phyloP scores from a whole-genome alignment of 306 rosid genomes.

The Begonia fuchsioides region DNA sequence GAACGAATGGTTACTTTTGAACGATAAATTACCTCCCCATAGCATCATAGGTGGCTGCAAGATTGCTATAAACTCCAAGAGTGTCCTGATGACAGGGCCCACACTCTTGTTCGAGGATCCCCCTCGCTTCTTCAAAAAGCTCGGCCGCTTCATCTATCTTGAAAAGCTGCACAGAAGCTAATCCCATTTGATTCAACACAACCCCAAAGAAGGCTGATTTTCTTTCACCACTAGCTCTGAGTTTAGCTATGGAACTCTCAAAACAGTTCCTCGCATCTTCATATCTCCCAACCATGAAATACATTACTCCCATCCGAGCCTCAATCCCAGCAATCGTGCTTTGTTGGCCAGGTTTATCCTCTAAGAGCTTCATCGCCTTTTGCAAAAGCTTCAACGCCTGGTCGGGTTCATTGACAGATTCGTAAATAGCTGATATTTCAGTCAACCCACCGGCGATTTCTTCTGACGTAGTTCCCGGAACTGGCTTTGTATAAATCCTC shows the following conservation, averaged over 20 bases:
- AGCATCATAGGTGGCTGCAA: conserved; percentile 98
- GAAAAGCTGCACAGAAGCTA: conserved; percentile 90
- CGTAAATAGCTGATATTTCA: conserved; percentile 85
- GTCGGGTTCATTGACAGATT: conserved; percentile 90
- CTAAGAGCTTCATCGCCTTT: conserved; percentile 79
- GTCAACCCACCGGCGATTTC: conserved; percentile 87
- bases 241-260: conserved; percentile 72
- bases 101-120: conserved; percentile 83
- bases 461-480: conserved; percentile 83
- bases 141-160: conserved; percentile 97
- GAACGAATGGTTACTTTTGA: too few species aligned
- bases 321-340: conserved; percentile 93
- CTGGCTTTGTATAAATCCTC: conserved; percentile 84
- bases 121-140: conserved; percentile 92
- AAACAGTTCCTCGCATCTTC: conserved; percentile 72
- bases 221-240: conserved; percentile 88
- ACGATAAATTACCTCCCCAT: conserved; percentile 66
- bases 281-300: conserved; percentile 71
- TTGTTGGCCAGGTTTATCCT: conserved; percentile 97
- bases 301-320: conserved; percentile 97
- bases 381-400: conserved; percentile 80
- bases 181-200: conserved; percentile 96
- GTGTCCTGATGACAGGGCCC: conserved; percentile 98
- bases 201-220: conserved; percentile 96
- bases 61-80: conserved; percentile 92